Percentiles rank a stretch among this genome's conserved stretches.
These are phyloP conservation scores for Phytophthora agathidicida DNA, from an alignment of 352 stramenopile genomes.

Conservation along the genomic window DNA sequence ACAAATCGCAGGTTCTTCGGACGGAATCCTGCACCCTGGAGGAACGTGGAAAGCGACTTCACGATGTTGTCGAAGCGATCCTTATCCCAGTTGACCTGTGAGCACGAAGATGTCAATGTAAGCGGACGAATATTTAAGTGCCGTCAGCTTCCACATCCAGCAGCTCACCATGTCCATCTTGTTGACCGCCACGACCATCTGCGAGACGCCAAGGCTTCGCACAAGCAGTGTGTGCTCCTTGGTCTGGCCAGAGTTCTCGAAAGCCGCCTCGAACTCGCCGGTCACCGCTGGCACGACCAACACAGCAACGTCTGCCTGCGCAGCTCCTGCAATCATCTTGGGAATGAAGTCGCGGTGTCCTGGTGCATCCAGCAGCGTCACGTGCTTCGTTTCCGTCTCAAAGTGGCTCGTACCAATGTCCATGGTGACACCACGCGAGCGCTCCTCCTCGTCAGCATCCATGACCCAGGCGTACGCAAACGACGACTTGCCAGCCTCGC, in stretches of 20 bases:
- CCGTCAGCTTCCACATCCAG: neutral
- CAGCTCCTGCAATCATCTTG: slow-evolving; percentile 97
- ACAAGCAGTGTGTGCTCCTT: slow-evolving; percentile 97
- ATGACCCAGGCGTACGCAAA: slow-evolving; percentile 97
- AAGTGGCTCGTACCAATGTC: slow-evolving; percentile 96
- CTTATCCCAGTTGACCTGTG: slow-evolving; percentile 69
- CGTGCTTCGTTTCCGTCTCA: slow-evolving; percentile 87
- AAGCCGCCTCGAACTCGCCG: slow-evolving; percentile 96
- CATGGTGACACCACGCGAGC: slow-evolving; percentile 97
- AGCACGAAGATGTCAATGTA: slow-evolving; percentile 5
- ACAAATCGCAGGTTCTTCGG: slow-evolving; percentile 87
- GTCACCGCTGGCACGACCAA: slow-evolving; percentile 95
- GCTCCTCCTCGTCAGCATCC: slow-evolving; percentile 88
- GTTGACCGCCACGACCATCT: slow-evolving; percentile 97
- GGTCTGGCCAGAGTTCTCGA: slow-evolving; percentile 96
- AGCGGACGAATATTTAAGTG: neutral
- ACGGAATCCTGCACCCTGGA: slow-evolving; percentile 78
- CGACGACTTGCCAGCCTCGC: slow-evolving; percentile 93
- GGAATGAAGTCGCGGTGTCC: slow-evolving; percentile 98
- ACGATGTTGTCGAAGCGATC: slow-evolving; percentile 83
- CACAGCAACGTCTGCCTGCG: slow-evolving; percentile 92
- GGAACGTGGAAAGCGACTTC: slow-evolving; percentile 73
- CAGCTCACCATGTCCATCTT: slow-evolving; percentile 95
- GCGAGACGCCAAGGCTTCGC: slow-evolving; percentile 92
- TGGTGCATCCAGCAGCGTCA: slow-evolving; percentile 96